A percentile compares a stretch with the other conserved stretches of the same genome.
phyloP scores from a whole-genome alignment of 441 rosid species.

The Theobroma grandiflorum region DNA sequence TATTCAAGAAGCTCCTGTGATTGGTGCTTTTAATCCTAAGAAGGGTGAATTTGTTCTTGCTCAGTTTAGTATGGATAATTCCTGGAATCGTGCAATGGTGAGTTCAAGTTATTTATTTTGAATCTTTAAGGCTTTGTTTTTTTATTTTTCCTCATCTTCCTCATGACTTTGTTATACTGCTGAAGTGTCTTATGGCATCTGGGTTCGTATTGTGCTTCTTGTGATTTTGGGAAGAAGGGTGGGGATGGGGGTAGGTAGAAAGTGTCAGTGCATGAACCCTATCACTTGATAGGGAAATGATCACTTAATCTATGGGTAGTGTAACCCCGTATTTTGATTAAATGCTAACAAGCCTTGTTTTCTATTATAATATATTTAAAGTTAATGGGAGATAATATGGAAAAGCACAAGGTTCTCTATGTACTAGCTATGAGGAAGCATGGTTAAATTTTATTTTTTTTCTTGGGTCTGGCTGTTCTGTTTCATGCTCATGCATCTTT shows the following conservation, averaged over 20 bases:
- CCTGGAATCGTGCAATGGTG: constrained; percentile 99
- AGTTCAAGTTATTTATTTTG: constrained; percentile 17
- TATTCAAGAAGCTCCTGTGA: constrained; percentile 81
- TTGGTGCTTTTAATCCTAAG: constrained; percentile 92
- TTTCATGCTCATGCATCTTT: background rate
- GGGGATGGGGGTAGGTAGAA: background rate
- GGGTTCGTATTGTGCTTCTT: background rate
- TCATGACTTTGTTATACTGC: constrained; percentile 12
- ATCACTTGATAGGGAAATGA: background rate
- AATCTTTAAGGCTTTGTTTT: background rate
- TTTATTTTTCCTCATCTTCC: background rate
- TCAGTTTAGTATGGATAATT: constrained; percentile 87
- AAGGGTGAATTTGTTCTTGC: constrained; percentile 92
- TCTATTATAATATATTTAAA: background rate
- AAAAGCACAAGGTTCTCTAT: background rate
- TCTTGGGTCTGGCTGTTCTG: background rate
- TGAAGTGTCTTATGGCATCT: background rate
- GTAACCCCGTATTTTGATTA: background rate
- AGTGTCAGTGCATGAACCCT: background rate
- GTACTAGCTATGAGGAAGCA: background rate
- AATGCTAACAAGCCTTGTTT: background rate
- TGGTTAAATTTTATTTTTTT: background rate
- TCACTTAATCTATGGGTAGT: background rate
- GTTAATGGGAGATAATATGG: background rate
- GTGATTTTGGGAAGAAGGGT: background rate